Percentiles rank a stretch among this genome's conserved stretches.
Evolutionary conservation across 371 early-diverging fungal species (phyloP).

Genomic region (Sporodiniella umbellata): DNA sequence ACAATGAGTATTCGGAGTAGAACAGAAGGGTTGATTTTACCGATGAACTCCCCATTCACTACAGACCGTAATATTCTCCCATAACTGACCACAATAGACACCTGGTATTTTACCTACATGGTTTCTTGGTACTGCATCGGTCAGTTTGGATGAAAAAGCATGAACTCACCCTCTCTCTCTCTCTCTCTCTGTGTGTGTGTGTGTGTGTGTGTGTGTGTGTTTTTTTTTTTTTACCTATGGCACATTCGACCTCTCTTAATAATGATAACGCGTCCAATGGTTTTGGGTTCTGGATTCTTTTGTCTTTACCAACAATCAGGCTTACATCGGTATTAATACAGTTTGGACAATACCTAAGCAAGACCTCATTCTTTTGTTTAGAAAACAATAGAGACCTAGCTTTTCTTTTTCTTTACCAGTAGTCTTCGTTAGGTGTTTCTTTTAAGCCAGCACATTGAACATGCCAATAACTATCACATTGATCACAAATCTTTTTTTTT

Average conservation of each 20-base stretch:
- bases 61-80: slow-evolving; percentile 38
- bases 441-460: slow-evolving; percentile 41
- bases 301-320: slow-evolving; percentile 35
- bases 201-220: background rate
- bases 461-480: slow-evolving; percentile 58
- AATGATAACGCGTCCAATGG: background rate
- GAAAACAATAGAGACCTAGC: no score
- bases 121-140: slow-evolving; percentile 15
- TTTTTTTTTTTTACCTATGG: slow-evolving; percentile 29
- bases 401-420: no score
- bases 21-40: slow-evolving; percentile 6
- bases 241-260: slow-evolving; percentile 33
- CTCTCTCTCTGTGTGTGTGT: no score
- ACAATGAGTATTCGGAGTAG: background rate
- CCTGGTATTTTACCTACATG: slow-evolving; percentile 63
- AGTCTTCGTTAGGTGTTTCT: slow-evolving; percentile 41
- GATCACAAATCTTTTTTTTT: slow-evolving; percentile 46
- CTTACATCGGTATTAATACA: slow-evolving; percentile 45
- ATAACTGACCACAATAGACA: slow-evolving; percentile 54
- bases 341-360: slow-evolving; percentile 46
- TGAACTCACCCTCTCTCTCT: no score
- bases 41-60: slow-evolving; percentile 58
- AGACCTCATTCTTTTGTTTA: no score
- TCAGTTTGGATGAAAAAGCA: no score
- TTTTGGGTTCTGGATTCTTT: slow-evolving; percentile 15